Conservation (phyloP, 371 early-diverging fungal species). For the Mortierella polycephala region DNA sequence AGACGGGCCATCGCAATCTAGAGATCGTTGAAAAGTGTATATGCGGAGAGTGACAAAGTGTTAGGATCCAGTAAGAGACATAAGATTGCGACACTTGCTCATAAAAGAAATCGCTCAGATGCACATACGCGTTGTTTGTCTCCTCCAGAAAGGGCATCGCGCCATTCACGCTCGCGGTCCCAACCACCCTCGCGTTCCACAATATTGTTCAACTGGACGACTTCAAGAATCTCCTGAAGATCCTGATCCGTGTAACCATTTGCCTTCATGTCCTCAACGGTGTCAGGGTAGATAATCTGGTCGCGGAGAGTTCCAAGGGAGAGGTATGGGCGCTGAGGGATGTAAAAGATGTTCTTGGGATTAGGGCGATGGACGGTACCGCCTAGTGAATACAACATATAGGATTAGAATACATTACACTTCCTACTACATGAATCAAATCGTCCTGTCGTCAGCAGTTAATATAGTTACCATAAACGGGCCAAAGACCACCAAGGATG, state of each 20-base stretch:
- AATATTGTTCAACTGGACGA: slow-evolving; percentile 81
- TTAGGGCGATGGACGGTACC: slow-evolving; percentile 88
- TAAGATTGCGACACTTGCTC: too few relatives aligned
- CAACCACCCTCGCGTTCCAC: slow-evolving; percentile 92
- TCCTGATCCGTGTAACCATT: slow-evolving; percentile 73
- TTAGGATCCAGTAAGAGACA: not conserved
- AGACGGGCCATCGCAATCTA: slow-evolving; percentile 90
- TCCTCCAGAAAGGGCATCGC: slow-evolving; percentile 84
- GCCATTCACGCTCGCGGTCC: slow-evolving; percentile 88
- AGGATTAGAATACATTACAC: too few relatives aligned
- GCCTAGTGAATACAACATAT: slow-evolving; percentile 40
- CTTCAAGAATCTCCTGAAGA: slow-evolving; percentile 74
- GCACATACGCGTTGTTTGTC: slow-evolving; percentile 83
- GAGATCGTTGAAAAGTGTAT: not conserved
- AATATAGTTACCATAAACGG: slow-evolving; percentile 72
- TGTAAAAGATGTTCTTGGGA: slow-evolving; percentile 92
- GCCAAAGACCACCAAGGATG: slow-evolving; percentile 96
- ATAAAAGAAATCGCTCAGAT: too few relatives aligned
- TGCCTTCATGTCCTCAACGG: slow-evolving; percentile 72
- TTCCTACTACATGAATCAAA: too few relatives aligned
- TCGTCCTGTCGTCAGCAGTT: not conserved
- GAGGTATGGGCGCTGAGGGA: slow-evolving; percentile 96
- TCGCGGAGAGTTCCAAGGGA: slow-evolving; percentile 95
- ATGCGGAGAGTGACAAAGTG: not conserved
- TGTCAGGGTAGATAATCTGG: slow-evolving; percentile 93